These are phyloP conservation scores for Zymoseptoria pseudotritici DNA, from an alignment of 2,329 filamentous ascomycete species.

Conservation along the genomic window DNA sequence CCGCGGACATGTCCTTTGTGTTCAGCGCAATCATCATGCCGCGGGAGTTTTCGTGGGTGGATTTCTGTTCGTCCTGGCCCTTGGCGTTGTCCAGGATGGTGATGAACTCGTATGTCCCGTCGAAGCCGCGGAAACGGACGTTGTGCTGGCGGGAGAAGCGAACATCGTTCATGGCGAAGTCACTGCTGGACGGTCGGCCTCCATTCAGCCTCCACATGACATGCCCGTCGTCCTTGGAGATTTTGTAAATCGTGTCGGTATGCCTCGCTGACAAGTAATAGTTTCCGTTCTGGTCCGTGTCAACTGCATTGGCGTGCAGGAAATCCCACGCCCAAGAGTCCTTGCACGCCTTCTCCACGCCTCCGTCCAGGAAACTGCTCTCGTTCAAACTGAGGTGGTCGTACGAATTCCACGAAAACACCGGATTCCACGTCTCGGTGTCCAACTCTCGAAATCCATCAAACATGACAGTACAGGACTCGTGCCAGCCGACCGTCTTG, in stretches of 20 bases:
- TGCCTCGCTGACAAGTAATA: constrained; percentile 48
- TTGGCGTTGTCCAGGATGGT: constrained; percentile 46
- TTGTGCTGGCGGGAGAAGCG: constrained; percentile 44
- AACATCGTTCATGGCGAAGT: constrained; percentile 11
- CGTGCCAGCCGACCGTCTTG: constrained; percentile 4
- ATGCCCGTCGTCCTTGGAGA: constrained; percentile 40
- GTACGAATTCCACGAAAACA: constrained; percentile 29
- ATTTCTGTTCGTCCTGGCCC: constrained; percentile 9
- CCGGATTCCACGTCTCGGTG: constrained; percentile 26
- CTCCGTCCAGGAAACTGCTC: constrained; percentile 9
- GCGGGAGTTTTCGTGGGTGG: constrained; percentile 11
- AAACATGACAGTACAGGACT: constrained; percentile 14
- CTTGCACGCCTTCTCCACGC: constrained; percentile 4
- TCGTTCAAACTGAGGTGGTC: constrained; percentile 12
- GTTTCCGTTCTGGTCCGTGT: constrained; percentile 41
- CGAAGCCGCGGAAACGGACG: constrained; percentile 34
- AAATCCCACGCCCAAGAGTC: constrained; percentile 11
- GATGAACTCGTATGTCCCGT: constrained; percentile 38
- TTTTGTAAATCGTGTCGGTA: constrained; percentile 39
- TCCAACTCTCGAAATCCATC: constrained; percentile 31
- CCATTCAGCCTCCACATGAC: constrained; percentile 43
- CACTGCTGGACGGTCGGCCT: background rate
- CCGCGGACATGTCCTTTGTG: constrained; percentile 7
- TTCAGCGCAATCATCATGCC: constrained; percentile 15
- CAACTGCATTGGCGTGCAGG: constrained; percentile 32